These are phyloP conservation scores for Pleurotus giganteus DNA, from an alignment of 768 basidiomycete genomes.

Conservation along the genomic window DNA sequence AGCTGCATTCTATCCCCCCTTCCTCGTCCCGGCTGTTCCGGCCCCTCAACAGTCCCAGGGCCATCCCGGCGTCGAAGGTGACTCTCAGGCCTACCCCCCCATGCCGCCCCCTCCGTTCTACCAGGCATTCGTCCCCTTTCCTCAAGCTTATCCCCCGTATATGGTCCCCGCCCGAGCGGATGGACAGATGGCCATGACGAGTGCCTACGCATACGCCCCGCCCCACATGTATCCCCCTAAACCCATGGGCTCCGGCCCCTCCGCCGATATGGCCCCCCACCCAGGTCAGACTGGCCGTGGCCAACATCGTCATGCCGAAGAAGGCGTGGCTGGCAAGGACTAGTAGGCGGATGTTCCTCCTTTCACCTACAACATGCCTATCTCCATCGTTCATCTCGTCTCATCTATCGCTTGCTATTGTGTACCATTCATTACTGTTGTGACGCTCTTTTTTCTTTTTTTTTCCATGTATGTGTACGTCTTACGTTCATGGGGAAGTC, in stretches of 20 bases:
- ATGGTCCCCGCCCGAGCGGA: constrained; percentile 40
- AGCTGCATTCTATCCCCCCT: constrained; percentile 47
- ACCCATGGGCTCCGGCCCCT: constrained; percentile 7
- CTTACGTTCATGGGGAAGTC: neutral
- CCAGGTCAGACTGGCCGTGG: neutral
- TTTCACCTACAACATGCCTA: neutral
- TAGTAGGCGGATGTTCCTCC: neutral
- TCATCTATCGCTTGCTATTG: constrained; percentile 1
- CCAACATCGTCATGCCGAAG: constrained; percentile 3
- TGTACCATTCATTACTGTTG: neutral
- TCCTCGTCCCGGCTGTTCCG: constrained; percentile 39
- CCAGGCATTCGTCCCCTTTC: constrained; percentile 44
- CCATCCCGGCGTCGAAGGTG: constrained; percentile 35
- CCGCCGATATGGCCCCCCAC: constrained; percentile 8
- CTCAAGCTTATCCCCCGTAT: constrained; percentile 49
- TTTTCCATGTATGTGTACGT: constrained; percentile 2
- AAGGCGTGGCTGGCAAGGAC: constrained; percentile 9
- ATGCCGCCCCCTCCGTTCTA: constrained; percentile 42
- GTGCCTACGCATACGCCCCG: constrained; percentile 24
- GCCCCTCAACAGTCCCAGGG: constrained; percentile 23
- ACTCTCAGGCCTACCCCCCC: constrained; percentile 31
- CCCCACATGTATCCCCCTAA: constrained; percentile 12
- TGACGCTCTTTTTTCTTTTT: neutral
- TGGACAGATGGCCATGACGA: constrained; percentile 31
- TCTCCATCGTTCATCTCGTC: neutral